Percentiles rank a stretch among this genome's conserved stretches.
phyloP scores from a whole-genome alignment of 179 eudicot genomes.

The Dionaea muscipula region DNA sequence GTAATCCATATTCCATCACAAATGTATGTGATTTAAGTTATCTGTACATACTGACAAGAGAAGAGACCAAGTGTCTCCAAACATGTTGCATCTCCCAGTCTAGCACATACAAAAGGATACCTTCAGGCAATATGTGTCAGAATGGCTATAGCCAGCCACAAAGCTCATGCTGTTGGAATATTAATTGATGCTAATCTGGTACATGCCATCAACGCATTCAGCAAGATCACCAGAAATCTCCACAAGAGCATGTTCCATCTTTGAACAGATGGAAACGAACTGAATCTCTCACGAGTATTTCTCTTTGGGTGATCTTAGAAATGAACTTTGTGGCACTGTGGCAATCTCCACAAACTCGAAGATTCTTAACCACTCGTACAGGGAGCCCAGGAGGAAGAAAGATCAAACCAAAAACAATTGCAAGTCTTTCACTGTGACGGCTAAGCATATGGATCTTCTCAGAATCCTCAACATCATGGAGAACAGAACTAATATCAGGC shows the following conservation, averaged over 20 bases:
- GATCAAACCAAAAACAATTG: slow-evolving; percentile 83
- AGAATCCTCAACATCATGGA: slow-evolving; percentile 65
- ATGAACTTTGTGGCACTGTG: slow-evolving; percentile 76
- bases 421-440: slow-evolving; percentile 89
- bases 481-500: slow-evolving; percentile 60
- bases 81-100: too few relatives aligned
- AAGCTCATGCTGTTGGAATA: too few relatives aligned
- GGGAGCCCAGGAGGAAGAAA: slow-evolving; percentile 52
- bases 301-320: slow-evolving; percentile 76
- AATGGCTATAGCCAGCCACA: too few relatives aligned
- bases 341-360: slow-evolving; percentile 85
- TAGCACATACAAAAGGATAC: too few relatives aligned
- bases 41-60: too few relatives aligned
- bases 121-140: too few relatives aligned
- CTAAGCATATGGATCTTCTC: slow-evolving; percentile 69
- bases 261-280: slow-evolving; percentile 84
- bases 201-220: not conserved
- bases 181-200: not conserved
- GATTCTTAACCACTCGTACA: slow-evolving; percentile 78
- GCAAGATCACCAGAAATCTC: slow-evolving; percentile 75
- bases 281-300: slow-evolving; percentile 87
- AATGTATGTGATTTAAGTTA: too few relatives aligned
- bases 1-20: too few relatives aligned
- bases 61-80: too few relatives aligned
- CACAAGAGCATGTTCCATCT: slow-evolving; percentile 93